Conservation (phyloP, 352 stramenopile genomes). For the Phytophthora constricta region DNA sequence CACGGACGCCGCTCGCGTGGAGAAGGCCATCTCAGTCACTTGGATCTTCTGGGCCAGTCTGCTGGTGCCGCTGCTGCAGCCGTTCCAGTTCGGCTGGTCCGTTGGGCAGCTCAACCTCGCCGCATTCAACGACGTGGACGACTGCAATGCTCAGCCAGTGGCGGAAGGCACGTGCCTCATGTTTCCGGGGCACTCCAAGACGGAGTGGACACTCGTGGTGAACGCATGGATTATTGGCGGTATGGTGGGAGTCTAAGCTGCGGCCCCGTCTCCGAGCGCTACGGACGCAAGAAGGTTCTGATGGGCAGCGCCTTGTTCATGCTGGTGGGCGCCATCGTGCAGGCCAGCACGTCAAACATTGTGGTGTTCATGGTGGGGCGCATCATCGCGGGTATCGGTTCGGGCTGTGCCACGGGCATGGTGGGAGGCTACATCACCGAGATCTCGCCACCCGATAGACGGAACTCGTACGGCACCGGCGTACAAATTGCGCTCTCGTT, state of each 20-base stretch:
- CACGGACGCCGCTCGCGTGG: neutral
- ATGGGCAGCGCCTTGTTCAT: conserved; percentile 42
- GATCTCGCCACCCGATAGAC: conserved; percentile 44
- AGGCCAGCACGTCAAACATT: conserved; percentile 39
- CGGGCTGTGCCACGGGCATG: conserved; percentile 43
- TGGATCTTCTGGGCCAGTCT: conserved; percentile 55
- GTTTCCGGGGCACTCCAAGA: conserved; percentile 30
- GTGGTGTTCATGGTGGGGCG: conserved; percentile 46
- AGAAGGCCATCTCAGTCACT: conserved; percentile 17
- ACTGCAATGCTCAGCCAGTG: conserved; percentile 49
- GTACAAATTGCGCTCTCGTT: conserved; percentile 51
- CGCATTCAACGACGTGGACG: conserved; percentile 42
- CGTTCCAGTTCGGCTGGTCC: conserved; percentile 48
- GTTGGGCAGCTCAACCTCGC: conserved; percentile 56
- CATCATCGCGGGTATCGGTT: conserved; percentile 45
- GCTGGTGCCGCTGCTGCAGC: conserved; percentile 52
- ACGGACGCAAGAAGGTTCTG: conserved; percentile 50
- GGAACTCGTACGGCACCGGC: conserved; percentile 38
- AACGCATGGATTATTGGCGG: conserved; percentile 66
- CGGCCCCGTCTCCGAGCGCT: conserved; percentile 40
- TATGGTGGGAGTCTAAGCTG: conserved; percentile 55
- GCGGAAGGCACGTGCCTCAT: conserved; percentile 33
- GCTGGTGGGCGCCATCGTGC: conserved; percentile 39
- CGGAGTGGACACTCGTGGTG: conserved; percentile 55
- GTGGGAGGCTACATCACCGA: conserved; percentile 48